Evolutionary conservation across 176 grass and related monocot genomes (phyloP).

Genomic region (Themeda triandra): DNA sequence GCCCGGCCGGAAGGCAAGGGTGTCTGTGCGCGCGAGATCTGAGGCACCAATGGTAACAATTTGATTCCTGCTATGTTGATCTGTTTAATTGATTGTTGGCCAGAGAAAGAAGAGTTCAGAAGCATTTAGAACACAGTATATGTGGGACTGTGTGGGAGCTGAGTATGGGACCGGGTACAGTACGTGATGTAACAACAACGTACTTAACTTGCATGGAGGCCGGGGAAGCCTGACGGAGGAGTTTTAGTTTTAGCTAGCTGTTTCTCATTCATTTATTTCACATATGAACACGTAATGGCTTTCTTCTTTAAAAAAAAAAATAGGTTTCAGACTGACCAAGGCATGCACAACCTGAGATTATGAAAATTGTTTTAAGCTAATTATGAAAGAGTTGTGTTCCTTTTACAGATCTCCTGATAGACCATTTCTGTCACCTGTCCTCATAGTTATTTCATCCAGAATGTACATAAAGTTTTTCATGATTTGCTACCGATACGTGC

Average conservation of each 20-base stretch:
- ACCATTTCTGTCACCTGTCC: neutral
- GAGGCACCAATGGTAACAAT: slow-evolving; percentile 81
- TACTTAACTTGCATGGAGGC: neutral
- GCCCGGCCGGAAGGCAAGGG: slow-evolving; percentile 76
- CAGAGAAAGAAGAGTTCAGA: no score
- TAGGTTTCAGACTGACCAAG: neutral
- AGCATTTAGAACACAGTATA: neutral
- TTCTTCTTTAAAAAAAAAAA: neutral
- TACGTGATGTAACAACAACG: neutral
- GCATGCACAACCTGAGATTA: neutral
- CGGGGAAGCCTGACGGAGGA: neutral
- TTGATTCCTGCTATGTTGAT: neutral
- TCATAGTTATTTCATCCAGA: neutral
- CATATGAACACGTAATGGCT: neutral
- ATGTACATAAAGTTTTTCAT: neutral
- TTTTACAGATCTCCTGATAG: neutral
- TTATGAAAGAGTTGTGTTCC: no score
- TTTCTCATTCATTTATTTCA: neutral
- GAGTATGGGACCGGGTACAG: neutral
- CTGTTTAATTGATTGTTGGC: neutral
- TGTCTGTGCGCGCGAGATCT: slow-evolving; percentile 82
- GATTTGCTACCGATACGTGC: neutral
- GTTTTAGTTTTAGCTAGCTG: neutral
- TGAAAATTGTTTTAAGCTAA: neutral
- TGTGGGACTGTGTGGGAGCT: no score